Base-by-base conservation (phyloP, 495 filamentous ascomycete species). In the Penicillium lividum region DNA sequence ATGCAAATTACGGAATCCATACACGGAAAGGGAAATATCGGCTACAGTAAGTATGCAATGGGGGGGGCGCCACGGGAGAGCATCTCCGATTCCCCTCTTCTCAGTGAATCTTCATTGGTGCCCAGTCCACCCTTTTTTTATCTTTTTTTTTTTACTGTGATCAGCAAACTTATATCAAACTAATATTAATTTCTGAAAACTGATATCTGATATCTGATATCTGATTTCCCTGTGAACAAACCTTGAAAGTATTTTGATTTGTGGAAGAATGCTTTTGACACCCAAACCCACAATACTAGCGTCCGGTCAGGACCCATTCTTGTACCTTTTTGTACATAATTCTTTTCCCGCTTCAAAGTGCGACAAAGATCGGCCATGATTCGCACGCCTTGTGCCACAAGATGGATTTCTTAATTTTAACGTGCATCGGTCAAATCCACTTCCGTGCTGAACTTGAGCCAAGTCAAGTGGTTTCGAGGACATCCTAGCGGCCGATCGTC, bases 401-500 rank as follows among this genome's bases (percentile, higher is more conserved):
- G 58, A 59, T 62, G 59, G 55, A 51, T 62, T 59, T 56, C 40
- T 63, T 63, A 66, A 66, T 63, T 66, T 66, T 60, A 66, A 59
- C 63, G 56, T 63, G 53, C 59, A 53, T 59, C 27, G 7, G 22
- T 16, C 51, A 36, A 36, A 36, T 34, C 52, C 58, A 52, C 52
- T 61, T 36, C 25, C 45, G 42, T 40, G 53, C 46, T 25, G 50
- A 18, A 51, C 29, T 18, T 36, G 54, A 33, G 45, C 47, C 40
- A 54, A 42, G 31, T 18, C 42, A 22, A 16, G 42, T 43, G 27
- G 15, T 22, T 25, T 47, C 28, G n/a, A 25, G 68, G 64, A 68
- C 70, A 73, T 73, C 68, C 71, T 76, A 68, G 71, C 65, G 71
- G 68, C 15, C 38, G 38, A 40, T 40, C 38, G 38, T 40, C 38